These are phyloP conservation scores for Nelumbo lutea DNA, from an alignment of 164 flowering plant species.

Conservation along the genomic window DNA sequence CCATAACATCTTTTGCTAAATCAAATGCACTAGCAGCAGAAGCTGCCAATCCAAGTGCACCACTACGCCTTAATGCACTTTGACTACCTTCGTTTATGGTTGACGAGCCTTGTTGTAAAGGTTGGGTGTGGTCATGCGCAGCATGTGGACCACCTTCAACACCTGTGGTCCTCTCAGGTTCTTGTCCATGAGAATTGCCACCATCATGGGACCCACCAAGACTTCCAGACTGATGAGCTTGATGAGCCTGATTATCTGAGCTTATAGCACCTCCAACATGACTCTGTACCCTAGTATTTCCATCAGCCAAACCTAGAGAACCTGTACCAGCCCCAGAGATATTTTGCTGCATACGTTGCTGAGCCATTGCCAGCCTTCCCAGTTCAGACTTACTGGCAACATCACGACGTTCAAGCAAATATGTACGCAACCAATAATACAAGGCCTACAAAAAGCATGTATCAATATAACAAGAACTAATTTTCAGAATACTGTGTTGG, in stretches of 20 bases:
- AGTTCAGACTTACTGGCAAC: slow-evolving; percentile 86
- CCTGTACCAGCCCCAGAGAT: slow-evolving; percentile 38
- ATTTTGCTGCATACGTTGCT: slow-evolving; percentile 89
- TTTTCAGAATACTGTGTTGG: not conserved
- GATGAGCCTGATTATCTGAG: slow-evolving; percentile 65
- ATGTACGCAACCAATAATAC: slow-evolving; percentile 98
- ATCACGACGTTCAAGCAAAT: slow-evolving; percentile 96
- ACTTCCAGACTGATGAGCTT: slow-evolving; percentile 50
- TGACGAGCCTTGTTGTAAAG: slow-evolving; percentile 62
- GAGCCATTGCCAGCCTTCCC: slow-evolving; percentile 78
- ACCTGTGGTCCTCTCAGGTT: slow-evolving; percentile 63
- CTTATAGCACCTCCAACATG: slow-evolving; percentile 36
- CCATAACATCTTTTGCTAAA: slow-evolving; percentile 98
- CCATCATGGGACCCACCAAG: slow-evolving; percentile 67
- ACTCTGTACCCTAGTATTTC: slow-evolving; percentile 47
- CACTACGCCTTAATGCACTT: slow-evolving; percentile 57
- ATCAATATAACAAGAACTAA: slow-evolving; percentile 1
- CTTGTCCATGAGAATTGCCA: slow-evolving; percentile 78
- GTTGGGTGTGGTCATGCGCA: slow-evolving; percentile 43
- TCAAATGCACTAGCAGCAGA: slow-evolving; percentile 96
- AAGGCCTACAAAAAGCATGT: slow-evolving; percentile 50
- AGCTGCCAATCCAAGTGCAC: slow-evolving; percentile 59
- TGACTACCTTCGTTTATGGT: slow-evolving; percentile 55
- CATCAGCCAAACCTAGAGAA: slow-evolving; percentile 54
- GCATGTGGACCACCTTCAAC: slow-evolving; percentile 47